These are phyloP conservation scores for Calonectria multiphialidica DNA, from an alignment of 2,329 filamentous ascomycete genomes.

Conservation along the genomic window DNA sequence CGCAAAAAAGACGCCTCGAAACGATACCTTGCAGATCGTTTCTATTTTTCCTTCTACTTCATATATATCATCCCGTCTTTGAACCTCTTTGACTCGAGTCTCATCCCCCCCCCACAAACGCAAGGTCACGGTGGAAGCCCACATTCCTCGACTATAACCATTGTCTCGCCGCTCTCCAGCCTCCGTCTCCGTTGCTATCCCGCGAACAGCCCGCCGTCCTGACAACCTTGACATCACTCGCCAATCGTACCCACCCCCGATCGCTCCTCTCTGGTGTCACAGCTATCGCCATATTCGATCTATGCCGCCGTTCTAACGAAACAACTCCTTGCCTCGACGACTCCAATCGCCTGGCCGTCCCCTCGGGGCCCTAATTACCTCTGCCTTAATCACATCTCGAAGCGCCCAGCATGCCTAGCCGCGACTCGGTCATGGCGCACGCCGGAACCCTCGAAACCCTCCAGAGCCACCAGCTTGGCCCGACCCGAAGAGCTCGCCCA, in stretches of 20 bases:
- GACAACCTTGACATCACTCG: constrained; percentile 11
- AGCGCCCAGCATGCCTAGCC: constrained; percentile 33
- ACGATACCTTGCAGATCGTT: not conserved
- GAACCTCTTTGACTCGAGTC: constrained; percentile 26
- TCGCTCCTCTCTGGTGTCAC: not conserved
- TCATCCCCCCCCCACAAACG: not conserved
- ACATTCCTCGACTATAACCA: constrained; percentile 33
- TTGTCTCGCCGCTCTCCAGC: constrained; percentile 19
- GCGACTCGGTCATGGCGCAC: constrained; percentile 43
- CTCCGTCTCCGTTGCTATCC: constrained; percentile 10
- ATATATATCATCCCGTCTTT: not conserved
- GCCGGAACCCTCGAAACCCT: constrained; percentile 39
- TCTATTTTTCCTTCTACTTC: not conserved
- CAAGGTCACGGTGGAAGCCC: constrained; percentile 27
- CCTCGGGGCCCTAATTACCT: constrained; percentile 8
- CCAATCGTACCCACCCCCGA: not conserved
- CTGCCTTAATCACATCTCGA: not conserved
- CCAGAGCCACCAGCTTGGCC: constrained; percentile 37
- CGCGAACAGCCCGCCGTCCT: not conserved
- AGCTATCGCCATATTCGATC: constrained; percentile 16
- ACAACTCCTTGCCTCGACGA: constrained; percentile 26
- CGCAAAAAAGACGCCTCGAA: not conserved
- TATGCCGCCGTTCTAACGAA: constrained; percentile 30
- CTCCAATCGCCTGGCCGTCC: constrained; percentile 22
- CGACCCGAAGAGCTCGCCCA: constrained; percentile 40